Base-by-base conservation (phyloP, 2,329 filamentous ascomycete species). In the Zymoseptoria passerinii region DNA sequence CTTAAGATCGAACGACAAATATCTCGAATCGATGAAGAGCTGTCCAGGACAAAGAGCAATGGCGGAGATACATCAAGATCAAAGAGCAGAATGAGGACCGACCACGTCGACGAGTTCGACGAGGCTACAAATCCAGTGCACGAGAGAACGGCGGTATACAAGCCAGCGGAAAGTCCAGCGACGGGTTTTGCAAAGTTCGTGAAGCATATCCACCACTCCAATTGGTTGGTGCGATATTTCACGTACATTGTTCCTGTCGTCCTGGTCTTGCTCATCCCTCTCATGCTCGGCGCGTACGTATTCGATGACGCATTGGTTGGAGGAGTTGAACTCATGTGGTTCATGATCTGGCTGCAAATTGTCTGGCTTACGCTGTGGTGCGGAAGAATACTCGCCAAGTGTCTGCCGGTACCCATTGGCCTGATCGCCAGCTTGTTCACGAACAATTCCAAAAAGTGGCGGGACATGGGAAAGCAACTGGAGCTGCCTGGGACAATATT, bases 321-420 rank as follows among this genome's bases (percentile, higher is more conserved):
- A 0, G 90, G 87, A 19, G 90, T 96, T 0, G 70, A 84, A 62
- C 77, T 96, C 50, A 77, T 90, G 60, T 97, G 92, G 92, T 96
- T 97, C 70, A 89, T 89, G 28, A 90, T 96, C 62, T 97, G 92
- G 92, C 80, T 96, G 18, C 89, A 96, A 73, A 90, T 96, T 49
- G 81, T 96, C 27, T 97, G 92, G 92, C 80, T 92, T 62, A 90
- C 90, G 0, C 79, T 96, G 0, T 97, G 92, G 92, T 86, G 87
- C 19, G 87, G 83, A 29, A 60, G 61, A 74, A 80, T 88, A 53
- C 75, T 86, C 13, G 81, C 85, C 7, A 88, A 88, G 72, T 79
- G 77, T 55, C 76, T 89, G 8, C 86, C 86, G 0, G 82, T 77
- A 66, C 78, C 81, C 0, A 80, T 87, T 48, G 82, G 83, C 1